phyloP scores from a whole-genome alignment of 495 filamentous ascomycete genomes.

The Melanomma pulvis-pyrius region DNA sequence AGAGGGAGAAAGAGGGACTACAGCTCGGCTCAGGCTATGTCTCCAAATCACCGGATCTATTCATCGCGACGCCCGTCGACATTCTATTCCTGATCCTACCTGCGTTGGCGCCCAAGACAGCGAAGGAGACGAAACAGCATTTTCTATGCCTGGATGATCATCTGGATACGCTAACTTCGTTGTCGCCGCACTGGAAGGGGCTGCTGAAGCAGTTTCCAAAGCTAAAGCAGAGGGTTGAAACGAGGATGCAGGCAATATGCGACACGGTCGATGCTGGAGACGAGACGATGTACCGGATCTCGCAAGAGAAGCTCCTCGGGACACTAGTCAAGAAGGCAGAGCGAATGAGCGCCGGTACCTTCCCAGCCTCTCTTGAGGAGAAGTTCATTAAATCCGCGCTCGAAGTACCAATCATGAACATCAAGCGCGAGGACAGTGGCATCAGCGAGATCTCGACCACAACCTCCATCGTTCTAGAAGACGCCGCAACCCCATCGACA shows the following conservation, averaged over 20 bases:
- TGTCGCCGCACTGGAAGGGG: constrained; percentile 16
- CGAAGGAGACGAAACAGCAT: constrained; percentile 57
- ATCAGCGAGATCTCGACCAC: constrained; percentile 41
- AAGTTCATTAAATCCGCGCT: constrained; percentile 76
- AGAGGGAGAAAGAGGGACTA: constrained; percentile 17
- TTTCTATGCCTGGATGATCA: constrained; percentile 83
- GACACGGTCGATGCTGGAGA: constrained; percentile 80
- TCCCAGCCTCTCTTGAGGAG: constrained; percentile 85
- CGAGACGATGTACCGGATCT: constrained; percentile 80
- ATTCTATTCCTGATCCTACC: constrained; percentile 82
- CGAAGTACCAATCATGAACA: constrained; percentile 66
- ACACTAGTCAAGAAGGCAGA: constrained; percentile 73
- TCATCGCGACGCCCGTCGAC: constrained; percentile 83
- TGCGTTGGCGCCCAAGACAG: constrained; percentile 53
- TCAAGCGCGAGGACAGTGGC: constrained; percentile 39
- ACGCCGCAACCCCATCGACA: constrained; percentile 10
- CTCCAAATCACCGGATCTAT: constrained; percentile 67
- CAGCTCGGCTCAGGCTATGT: constrained; percentile 35
- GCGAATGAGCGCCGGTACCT: constrained; percentile 62
- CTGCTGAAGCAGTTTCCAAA: constrained; percentile 50
- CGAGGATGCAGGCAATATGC: constrained; percentile 66
- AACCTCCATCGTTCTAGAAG: constrained; percentile 33
- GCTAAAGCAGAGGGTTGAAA: constrained; percentile 50
- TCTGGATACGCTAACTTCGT: constrained; percentile 61
- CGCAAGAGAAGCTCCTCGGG: constrained; percentile 64